Percentiles rank a stretch among this genome's conserved stretches.
Conservation (phyloP, 78 protist species). For the Planoprotostelium fungivorum region DNA sequence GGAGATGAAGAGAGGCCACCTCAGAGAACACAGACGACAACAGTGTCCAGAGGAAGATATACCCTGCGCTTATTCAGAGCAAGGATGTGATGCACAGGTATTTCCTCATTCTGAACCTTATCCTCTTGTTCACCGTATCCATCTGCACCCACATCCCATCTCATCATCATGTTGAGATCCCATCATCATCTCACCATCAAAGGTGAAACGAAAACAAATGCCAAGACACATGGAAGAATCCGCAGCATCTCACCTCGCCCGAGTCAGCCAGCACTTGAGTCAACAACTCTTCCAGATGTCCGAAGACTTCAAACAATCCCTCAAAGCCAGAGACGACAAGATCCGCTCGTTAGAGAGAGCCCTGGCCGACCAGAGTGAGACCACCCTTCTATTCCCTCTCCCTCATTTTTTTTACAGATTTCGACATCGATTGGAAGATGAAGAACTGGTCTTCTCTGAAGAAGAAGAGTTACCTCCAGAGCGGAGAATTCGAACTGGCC, state of each 20-base stretch:
- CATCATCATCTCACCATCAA: background rate
- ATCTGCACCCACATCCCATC: background rate
- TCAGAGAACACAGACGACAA: background rate
- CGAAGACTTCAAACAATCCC: slow-evolving; percentile 7
- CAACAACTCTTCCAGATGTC: slow-evolving; percentile 1
- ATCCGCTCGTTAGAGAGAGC: slow-evolving; percentile 28
- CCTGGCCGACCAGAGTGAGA: slow-evolving; percentile 10
- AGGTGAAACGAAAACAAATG: slow-evolving; percentile 34
- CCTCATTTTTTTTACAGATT: background rate
- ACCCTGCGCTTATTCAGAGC: background rate
- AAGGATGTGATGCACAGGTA: background rate
- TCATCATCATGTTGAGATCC: background rate
- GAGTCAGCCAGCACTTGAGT: slow-evolving; percentile 22
- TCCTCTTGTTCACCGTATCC: no score
- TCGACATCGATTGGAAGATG: slow-evolving; percentile 32
- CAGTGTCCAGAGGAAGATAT: background rate
- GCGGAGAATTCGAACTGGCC: slow-evolving; percentile 19
- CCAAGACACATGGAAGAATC: slow-evolving; percentile 23
- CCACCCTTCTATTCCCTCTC: background rate
- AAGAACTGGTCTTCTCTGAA: slow-evolving; percentile 15
- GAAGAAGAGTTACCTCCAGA: slow-evolving; percentile 29
- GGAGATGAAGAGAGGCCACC: background rate
- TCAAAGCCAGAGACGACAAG: slow-evolving; percentile 23
- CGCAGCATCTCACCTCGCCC: slow-evolving; percentile 12
- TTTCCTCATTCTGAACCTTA: background rate